Evolutionary conservation across 2,329 filamentous ascomycete genomes (phyloP).

Genomic region (Ophiostoma novo-ulmi): DNA sequence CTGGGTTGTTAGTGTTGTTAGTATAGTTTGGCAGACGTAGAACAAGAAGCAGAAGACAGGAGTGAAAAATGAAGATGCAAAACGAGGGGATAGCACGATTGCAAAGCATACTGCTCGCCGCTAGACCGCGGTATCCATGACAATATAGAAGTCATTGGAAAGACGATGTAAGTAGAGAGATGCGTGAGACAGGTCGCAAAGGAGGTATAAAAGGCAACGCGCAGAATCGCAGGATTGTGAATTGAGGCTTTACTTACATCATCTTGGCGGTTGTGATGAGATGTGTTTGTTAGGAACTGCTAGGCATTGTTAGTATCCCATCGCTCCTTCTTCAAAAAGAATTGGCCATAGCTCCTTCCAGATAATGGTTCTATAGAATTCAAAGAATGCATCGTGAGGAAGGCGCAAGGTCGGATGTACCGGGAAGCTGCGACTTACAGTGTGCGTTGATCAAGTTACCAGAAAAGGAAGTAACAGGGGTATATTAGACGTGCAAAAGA

Average conservation of each 20-base stretch:
- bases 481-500: constrained; percentile 14
- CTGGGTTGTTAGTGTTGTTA: constrained; percentile 37
- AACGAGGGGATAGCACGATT: too few relatives aligned
- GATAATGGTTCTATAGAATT: neutral
- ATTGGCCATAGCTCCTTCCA: neutral
- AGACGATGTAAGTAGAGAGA: neutral
- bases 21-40: neutral
- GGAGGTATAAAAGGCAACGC: neutral
- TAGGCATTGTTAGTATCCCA: constrained; percentile 18
- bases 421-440: constrained; percentile 22
- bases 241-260: constrained; percentile 22
- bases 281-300: neutral
- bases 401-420: constrained; percentile 15
- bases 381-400: neutral
- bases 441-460: constrained; percentile 13
- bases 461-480: constrained; percentile 20
- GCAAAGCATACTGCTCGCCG: constrained; percentile 24
- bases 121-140: constrained; percentile 26
- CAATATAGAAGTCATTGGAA: constrained; percentile 17
- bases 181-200: neutral
- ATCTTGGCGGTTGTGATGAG: constrained; percentile 21
- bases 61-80: neutral
- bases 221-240: neutral
- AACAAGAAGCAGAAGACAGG: neutral
- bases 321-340: constrained; percentile 19